Evolutionary conservation across 208 protist genomes (phyloP), one percentile per base, ranked within the genome.

Genomic region (Leishmania tropica): DNA sequence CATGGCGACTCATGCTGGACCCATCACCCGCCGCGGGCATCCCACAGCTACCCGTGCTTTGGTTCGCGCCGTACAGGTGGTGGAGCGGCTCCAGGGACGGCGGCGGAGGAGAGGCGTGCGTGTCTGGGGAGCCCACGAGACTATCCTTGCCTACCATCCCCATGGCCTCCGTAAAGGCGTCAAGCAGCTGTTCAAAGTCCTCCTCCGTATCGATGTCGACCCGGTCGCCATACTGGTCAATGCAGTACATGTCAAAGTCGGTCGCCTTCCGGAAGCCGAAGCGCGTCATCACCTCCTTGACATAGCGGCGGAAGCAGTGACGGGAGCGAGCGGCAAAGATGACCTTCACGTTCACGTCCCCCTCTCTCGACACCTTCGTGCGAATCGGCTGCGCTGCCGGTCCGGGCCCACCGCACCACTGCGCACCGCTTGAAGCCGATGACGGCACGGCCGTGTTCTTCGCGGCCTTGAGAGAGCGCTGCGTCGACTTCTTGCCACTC

Each of bases 171-270:
- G 85, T 85, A 78, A 90, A 95, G 24, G 84, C 73, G 79, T 75
- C 75, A 21, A 87, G 76, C 53, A 95, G 88, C 48, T 83, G 76
- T 24, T 89, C 81, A 75, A 96, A 94, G 85, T 95, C 94, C 17
- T 89, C 82, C 78, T 83, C 75, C 35, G 92, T 81, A 70, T 97
- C 94, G 88, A 97, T 96, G 80, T 97, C 94, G 5, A 95, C 87
- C 28, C 87, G 91, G 60, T 97, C 94, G 31, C 91, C 90, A 13
- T 81, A 79, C 24, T 79, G 76, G 72, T 97, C 92, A 42, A 96
- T 85, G 73, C 88, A 93, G 83, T 94, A 97, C 84, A 97, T 89
- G 80, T 95, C 91, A 79, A 97, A 97, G 76, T 96, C 94, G 15
- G 77, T 80, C 21, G 86, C 48, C 37, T 89, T 75, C 47, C 71